Base-by-base conservation (phyloP, 768 basidiomycete genomes). In the Leccinum ochraceum region DNA sequence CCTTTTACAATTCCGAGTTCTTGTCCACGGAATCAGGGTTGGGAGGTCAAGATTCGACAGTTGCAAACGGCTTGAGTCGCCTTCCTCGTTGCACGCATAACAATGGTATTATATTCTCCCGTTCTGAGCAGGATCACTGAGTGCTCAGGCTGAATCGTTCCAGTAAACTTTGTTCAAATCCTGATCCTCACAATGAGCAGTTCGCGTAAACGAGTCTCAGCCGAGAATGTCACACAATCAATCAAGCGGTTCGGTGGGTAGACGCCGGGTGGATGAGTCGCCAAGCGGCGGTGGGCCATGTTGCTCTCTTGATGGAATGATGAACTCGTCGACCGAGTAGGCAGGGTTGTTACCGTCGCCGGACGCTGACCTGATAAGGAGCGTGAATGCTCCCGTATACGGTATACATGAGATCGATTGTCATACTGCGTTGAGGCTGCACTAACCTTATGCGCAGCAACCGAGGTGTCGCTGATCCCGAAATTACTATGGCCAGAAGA, bases 161-260 rank as follows among this genome's bases (percentile, higher is more conserved):
- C 9, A 9, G 24, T 13, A 13, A 1, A n/a, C n/a, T 53, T 54
- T 56, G 30, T 32, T 36, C 34, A 32, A 42, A 42, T 42, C 3
- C 36, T 17, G 7, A 14, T 22, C 26, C n/a, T 56, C 26, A 56
- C 16, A 36, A 39, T 14, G 26, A 56, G 26, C 36, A 6, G 17
- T 22, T 46, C 44, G 20, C 10, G 44, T 34, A 26, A 56, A 56
- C 2, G 22, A 14, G 32, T 34, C 16, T 28, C 34, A 42, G 55
- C 26, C 39, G 26, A 57, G 57, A 58, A 56, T 24, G 8, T 56
- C n/a, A 22, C 7, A 24, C 56, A 56, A 32, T 32, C 56, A 56
- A 30, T 32, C 22, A 32, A 9, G 22, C 13, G 14, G 13, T 26
- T 34, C 24, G 26, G 54, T 14, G 16, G 6, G 26, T 7, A 16